phyloP scores from a whole-genome alignment of 2,329 filamentous ascomycete genomes.

The Pseudocercospora crystallina region DNA sequence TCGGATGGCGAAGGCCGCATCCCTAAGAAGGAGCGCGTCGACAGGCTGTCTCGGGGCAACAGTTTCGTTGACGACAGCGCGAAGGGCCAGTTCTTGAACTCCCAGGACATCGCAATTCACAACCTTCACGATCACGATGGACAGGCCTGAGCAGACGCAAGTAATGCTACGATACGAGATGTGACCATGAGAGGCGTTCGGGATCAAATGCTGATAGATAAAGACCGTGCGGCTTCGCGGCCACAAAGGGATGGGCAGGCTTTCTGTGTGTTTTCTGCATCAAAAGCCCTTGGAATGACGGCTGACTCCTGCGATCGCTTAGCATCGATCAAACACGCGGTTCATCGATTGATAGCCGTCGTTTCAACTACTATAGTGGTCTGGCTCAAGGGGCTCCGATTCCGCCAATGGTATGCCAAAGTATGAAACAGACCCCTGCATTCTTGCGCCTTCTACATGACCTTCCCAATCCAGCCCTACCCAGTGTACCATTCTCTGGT shows the following conservation, averaged over 20 bases:
- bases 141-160: conserved; percentile 2
- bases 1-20: conserved; percentile 28
- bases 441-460: not conserved
- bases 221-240: not conserved
- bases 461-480: not conserved
- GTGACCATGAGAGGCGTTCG: conserved; percentile 1
- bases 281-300: not conserved
- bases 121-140: conserved; percentile 25
- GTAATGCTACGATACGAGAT: not conserved
- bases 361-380: too few relatives aligned
- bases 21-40: conserved; percentile 26
- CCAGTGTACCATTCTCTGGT: not conserved
- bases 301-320: not conserved
- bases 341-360: too few relatives aligned
- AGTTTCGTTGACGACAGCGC: conserved; percentile 19
- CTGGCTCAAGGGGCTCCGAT: too few relatives aligned
- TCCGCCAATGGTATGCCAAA: not conserved
- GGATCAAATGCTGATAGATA: too few relatives aligned
- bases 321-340: too few relatives aligned
- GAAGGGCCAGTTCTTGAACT: conserved; percentile 16
- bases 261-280: not conserved
- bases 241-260: not conserved
- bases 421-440: conserved; percentile 3
- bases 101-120: conserved; percentile 60
- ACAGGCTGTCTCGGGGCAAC: conserved; percentile 47